Base-by-base conservation (phyloP, 208 protist species). In the Trypanosoma melophagium region DNA sequence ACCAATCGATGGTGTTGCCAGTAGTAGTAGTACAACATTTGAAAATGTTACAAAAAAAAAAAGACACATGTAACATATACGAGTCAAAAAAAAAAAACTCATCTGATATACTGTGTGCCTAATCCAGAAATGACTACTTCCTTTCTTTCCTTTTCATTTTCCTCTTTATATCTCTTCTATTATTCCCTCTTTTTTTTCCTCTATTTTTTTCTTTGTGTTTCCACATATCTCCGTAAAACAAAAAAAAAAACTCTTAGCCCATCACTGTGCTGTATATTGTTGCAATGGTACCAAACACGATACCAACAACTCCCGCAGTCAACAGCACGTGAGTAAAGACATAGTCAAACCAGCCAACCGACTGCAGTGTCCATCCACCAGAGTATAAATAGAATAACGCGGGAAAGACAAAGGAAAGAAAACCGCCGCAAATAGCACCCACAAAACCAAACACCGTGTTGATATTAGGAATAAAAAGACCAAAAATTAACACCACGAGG, bases 351-450 rank as follows among this genome's bases (percentile, higher is more conserved):
- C 71, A 55, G 2, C 89, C 85, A 13, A 90, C 89, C 0, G 54
- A 69, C 63, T 74, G 49, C 47, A 79, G 22, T 0, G 73, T 81
- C 81, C 82, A 94, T 40, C 81, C 56, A 38, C 86, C 89, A 42
- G 74, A 77, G 76, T 89, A 89, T 77, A 94, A 77, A 60, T 69
- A 87, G 28, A 93, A 89, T 14, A 81, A 47, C 31, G 86, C 81
- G 7, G 89, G 89, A 55, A 90, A 88, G 12, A 92, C 71, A 71
- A 93, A 95, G 41, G 70, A 76, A 4, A 92, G 71, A 66, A 86
- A 87, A 1, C 87, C 84, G n/a, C 87, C 89, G 61, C 74, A 88
- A 14, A 95, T 60, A 7, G 77, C 81, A 58, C 92, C 92, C 28
- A 91, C 72, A 13, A 93, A 51, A 2, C 76, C 70, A 74, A 85